Evolutionary conservation across 345 rosid genomes (phyloP).

Genomic region (Gossypium thurberi): DNA sequence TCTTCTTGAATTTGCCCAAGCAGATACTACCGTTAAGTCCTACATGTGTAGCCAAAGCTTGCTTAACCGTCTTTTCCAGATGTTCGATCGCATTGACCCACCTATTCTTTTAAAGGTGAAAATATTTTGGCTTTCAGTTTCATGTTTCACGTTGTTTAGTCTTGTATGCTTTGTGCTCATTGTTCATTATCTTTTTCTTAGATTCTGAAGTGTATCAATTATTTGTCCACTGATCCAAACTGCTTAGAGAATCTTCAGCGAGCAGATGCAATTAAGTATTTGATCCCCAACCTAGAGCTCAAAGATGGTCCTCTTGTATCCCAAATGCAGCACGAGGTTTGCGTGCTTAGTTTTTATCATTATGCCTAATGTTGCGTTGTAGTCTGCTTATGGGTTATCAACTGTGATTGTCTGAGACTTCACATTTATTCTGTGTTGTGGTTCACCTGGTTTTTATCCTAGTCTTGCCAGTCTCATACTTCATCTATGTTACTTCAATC

Average conservation of each 20-base stretch:
- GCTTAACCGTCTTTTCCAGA: constrained; percentile 85
- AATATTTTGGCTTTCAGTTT: constrained; percentile 5
- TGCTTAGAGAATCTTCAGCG: constrained; percentile 97
- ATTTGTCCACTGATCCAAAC: constrained; percentile 88
- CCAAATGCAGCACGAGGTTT: constrained; percentile 83
- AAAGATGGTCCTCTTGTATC: constrained; percentile 78
- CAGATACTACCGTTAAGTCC: constrained; percentile 87
- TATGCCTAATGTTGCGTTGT: not conserved
- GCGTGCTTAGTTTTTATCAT: constrained; percentile 2
- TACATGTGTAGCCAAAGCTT: constrained; percentile 91
- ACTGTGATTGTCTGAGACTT: not conserved
- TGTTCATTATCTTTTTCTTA: constrained; percentile 20
- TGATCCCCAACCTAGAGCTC: constrained; percentile 93
- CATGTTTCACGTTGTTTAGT: not conserved
- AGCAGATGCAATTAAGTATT: constrained; percentile 86
- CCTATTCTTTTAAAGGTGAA: constrained; percentile 87
- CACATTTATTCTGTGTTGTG: not conserved
- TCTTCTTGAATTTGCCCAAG: constrained; percentile 94
- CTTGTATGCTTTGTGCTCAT: constrained; percentile 12
- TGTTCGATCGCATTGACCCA: constrained; percentile 81
- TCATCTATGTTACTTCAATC: not conserved
- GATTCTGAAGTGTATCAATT: constrained; percentile 81
- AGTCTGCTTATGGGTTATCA: not conserved
- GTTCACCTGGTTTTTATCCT: not conserved
- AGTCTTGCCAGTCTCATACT: not conserved